Percentiles rank a stretch among this genome's conserved stretches.
Evolutionary conservation across 352 stramenopile species (phyloP).

Genomic region (Pythium insidiosum): DNA sequence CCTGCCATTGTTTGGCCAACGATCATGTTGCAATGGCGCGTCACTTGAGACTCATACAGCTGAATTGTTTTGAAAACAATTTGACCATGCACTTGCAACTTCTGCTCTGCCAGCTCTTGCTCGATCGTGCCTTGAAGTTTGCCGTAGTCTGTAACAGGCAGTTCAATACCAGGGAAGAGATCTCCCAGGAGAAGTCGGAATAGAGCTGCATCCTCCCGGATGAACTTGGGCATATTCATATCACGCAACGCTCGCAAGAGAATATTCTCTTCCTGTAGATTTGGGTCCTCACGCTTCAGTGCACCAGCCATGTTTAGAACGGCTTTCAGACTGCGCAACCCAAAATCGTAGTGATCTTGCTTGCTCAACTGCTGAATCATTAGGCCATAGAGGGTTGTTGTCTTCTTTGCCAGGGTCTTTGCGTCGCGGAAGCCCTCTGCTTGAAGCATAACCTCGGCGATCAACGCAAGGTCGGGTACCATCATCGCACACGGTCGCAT

Average conservation of each 20-base stretch:
- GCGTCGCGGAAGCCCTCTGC: constrained; percentile 80
- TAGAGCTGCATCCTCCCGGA: constrained; percentile 89
- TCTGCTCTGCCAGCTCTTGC: constrained; percentile 72
- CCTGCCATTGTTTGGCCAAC: constrained; percentile 89
- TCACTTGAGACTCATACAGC: constrained; percentile 92
- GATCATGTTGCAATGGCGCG: constrained; percentile 92
- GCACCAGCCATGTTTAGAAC: constrained; percentile 82
- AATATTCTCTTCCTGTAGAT: constrained; percentile 94
- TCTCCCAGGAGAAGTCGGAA: constrained; percentile 88
- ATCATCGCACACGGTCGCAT: constrained; percentile 87
- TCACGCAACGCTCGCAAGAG: constrained; percentile 93
- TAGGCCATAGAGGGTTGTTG: constrained; percentile 76
- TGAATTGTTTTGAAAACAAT: constrained; percentile 96
- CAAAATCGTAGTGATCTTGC: constrained; percentile 86
- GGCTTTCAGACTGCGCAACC: constrained; percentile 70
- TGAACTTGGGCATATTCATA: constrained; percentile 95
- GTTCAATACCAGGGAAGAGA: constrained; percentile 84
- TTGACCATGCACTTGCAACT: constrained; percentile 83
- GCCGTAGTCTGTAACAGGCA: constrained; percentile 88
- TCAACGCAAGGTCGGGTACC: constrained; percentile 78
- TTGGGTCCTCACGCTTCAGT: constrained; percentile 93
- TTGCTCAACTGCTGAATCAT: constrained; percentile 87
- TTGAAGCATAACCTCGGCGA: constrained; percentile 85
- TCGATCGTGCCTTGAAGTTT: constrained; percentile 87
- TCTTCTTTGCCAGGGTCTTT: constrained; percentile 79